Percentiles rank a stretch among this genome's conserved stretches.
Evolutionary conservation across 2,329 filamentous ascomycete genomes (phyloP).

Genomic region (Penicillium hordei): DNA sequence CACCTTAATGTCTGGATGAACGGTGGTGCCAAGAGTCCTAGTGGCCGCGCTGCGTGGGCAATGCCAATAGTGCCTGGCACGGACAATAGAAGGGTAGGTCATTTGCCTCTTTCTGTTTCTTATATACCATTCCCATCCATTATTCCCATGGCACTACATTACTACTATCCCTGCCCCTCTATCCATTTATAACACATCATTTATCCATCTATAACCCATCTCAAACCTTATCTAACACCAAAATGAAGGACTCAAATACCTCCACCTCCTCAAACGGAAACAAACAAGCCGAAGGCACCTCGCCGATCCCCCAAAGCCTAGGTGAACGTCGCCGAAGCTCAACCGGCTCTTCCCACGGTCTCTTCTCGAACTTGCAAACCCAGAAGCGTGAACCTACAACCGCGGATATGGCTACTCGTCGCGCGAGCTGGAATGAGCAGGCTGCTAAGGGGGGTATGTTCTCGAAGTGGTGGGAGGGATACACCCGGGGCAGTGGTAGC

Average conservation of each 20-base stretch:
- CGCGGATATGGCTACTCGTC: conserved; percentile 35
- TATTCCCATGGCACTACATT: background rate
- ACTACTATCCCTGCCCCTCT: background rate
- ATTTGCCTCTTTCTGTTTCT: background rate
- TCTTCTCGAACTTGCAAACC: conserved; percentile 39
- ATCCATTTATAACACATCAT: too few species aligned
- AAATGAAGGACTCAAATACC: conserved; percentile 27
- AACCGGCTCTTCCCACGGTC: conserved; percentile 17
- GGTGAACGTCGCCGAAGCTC: conserved; percentile 33
- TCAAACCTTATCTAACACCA: background rate
- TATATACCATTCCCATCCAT: background rate
- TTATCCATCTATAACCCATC: too few species aligned
- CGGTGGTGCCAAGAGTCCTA: conserved; percentile 32
- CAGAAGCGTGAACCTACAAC: conserved; percentile 48
- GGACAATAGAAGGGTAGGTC: conserved; percentile 31
- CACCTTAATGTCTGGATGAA: conserved; percentile 39
- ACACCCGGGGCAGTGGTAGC: conserved; percentile 30
- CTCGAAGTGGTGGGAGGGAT: conserved; percentile 44
- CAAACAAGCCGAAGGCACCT: conserved; percentile 15
- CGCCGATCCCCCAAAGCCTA: conserved; percentile 15
- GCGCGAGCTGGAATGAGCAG: conserved; percentile 50
- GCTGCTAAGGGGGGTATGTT: conserved; percentile 39
- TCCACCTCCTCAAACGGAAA: conserved; percentile 30
- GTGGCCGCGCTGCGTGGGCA: conserved; percentile 24
- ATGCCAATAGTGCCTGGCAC: conserved; percentile 10